Percentiles rank a stretch among this genome's conserved stretches.
Conservation (phyloP, 805 yeast genomes). For the Wickerhamomyces mucosus region DNA sequence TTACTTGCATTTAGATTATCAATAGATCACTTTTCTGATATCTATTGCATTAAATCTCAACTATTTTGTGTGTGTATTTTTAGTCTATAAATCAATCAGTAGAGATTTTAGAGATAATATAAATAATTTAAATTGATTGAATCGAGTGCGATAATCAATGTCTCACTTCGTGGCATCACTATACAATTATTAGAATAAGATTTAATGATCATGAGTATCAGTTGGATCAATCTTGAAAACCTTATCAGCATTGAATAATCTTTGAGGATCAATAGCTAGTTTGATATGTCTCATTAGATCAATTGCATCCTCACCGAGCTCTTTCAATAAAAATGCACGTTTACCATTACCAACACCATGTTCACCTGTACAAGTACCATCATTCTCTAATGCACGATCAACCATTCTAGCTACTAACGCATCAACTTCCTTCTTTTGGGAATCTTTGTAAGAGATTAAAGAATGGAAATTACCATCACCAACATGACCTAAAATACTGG, state of each 20-base stretch:
- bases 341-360: slow-evolving; percentile 84
- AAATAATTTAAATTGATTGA: too few species aligned
- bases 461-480: slow-evolving; percentile 83
- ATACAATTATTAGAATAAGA: too few species aligned
- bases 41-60: too few species aligned
- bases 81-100: too few species aligned
- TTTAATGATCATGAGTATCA: slow-evolving; percentile 19
- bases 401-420: slow-evolving; percentile 53
- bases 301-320: slow-evolving; percentile 59
- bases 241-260: slow-evolving; percentile 73
- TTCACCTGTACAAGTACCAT: slow-evolving; percentile 83
- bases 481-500: slow-evolving; percentile 68
- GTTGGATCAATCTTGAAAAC: slow-evolving; percentile 60
- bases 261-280: slow-evolving; percentile 62
- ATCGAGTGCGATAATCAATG: too few species aligned
- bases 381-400: slow-evolving; percentile 51
- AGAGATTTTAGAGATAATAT: too few species aligned
- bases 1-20: too few species aligned
- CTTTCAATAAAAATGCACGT: slow-evolving; percentile 47
- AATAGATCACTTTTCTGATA: too few species aligned
- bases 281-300: slow-evolving; percentile 68
- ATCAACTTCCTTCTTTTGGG: slow-evolving; percentile 37
- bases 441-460: slow-evolving; percentile 47
- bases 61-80: too few species aligned
- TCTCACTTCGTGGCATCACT: too few species aligned